These are phyloP conservation scores for Triangularia setosa DNA, from an alignment of 2,329 filamentous ascomycete genomes.

Conservation along the genomic window DNA sequence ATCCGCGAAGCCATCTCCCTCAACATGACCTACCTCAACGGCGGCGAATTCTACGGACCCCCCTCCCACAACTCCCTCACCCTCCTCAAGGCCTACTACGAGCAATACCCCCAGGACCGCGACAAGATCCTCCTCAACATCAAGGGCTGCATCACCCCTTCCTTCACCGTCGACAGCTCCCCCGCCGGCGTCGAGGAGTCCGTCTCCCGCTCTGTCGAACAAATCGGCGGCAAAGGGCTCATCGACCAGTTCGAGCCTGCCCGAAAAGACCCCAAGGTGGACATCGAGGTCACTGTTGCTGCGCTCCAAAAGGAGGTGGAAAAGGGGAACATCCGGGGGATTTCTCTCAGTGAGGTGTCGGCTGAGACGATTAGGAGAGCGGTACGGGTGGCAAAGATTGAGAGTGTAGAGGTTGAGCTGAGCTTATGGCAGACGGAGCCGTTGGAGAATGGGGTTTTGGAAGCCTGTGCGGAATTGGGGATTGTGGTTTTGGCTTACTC, in stretches of 20 bases:
- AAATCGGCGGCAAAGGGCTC: slow-evolving; percentile 23
- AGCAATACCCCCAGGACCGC: slow-evolving; percentile 58
- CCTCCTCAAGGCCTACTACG: slow-evolving; percentile 58
- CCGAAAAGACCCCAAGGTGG: slow-evolving; percentile 38
- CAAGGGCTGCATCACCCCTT: slow-evolving; percentile 44
- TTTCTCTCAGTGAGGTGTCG: slow-evolving; percentile 41
- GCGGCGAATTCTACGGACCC: slow-evolving; percentile 60
- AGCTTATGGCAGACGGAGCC: slow-evolving; percentile 37
- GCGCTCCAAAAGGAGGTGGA: slow-evolving; percentile 37
- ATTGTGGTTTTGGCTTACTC: slow-evolving; percentile 71
- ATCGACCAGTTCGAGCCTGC: slow-evolving; percentile 55
- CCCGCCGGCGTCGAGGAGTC: slow-evolving; percentile 45
- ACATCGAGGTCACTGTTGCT: slow-evolving; percentile 40
- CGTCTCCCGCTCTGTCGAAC: slow-evolving; percentile 44
- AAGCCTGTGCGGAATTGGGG: slow-evolving; percentile 55
- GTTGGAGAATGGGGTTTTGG: slow-evolving; percentile 35
- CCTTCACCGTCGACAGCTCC: slow-evolving; percentile 38
- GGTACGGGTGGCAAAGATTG: slow-evolving; percentile 37
- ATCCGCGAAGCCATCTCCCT: slow-evolving; percentile 49
- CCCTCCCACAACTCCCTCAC: slow-evolving; percentile 53
- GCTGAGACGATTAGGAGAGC: slow-evolving; percentile 40
- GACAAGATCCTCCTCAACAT: slow-evolving; percentile 57
- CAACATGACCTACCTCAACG: slow-evolving; percentile 35
- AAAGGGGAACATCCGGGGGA: slow-evolving; percentile 41
- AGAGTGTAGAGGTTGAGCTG: slow-evolving; percentile 46